Base-by-base conservation (phyloP, 2,329 filamentous ascomycete genomes). In the Fusarium duplospermum region DNA sequence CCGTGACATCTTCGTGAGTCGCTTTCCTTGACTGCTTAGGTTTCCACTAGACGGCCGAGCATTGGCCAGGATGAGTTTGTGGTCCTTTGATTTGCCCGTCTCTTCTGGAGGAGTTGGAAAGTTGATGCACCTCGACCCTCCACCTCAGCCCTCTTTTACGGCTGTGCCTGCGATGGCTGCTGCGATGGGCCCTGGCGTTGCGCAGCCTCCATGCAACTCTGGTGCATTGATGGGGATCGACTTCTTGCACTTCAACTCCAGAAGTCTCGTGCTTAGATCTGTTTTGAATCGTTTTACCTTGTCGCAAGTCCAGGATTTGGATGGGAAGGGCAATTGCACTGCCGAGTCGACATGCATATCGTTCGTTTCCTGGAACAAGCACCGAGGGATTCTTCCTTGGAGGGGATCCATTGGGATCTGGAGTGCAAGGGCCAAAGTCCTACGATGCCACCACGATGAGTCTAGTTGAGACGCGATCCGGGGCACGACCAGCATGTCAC, bases 71-170 rank as follows among this genome's bases (percentile, higher is more conserved):
- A 69, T 45, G 40, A 66, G 58, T 36, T 58, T 24, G 42, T 16
- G 20, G 24, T 36, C 47, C 35, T 66, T 60, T 67, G 31, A 70
- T 67, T 72, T 63, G 64, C 45, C 14, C 31, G 18, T 63, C 36
- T 72, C 13, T 64, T 62, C 20, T 62, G 40, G 40, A 31, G 27
- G 42, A 56, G 31, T 40, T 64, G 20, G 16, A 40, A 22, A 50
- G 64, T 64, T 54, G 64, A 69, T 76, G 72, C 67, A 77, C 66
- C 33, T 36, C 16, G 54, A 66, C 76, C 76, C 72, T 78, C 76
- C 76, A 78, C 76, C 74, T 77, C 76, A 78, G 76, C 76, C 76
- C 73, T 78, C 67, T 77, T 73, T 70, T 62, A 69, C 69, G 76
- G 76, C 76, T 75, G 74, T 78, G 76, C 76, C 72, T 77, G 74